Evolutionary conservation across 1,139 yeast genomes (phyloP).

Genomic region (Hemisphaericaspora lyxosophila): DNA sequence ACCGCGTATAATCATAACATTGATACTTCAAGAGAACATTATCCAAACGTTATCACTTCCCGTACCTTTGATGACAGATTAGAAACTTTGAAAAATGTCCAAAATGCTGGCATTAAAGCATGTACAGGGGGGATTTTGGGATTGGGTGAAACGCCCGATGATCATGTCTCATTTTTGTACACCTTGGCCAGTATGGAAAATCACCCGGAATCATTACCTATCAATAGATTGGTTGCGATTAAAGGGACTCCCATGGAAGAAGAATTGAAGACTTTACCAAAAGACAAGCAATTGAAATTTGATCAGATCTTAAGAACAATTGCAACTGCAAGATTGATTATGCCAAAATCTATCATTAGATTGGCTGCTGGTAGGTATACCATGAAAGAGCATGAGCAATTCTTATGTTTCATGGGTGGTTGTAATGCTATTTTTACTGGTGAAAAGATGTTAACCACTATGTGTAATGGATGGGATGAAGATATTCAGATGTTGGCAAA

Average conservation of each 20-base stretch:
- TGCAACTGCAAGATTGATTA: slow-evolving; percentile 71
- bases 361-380: slow-evolving; percentile 82
- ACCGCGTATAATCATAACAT: slow-evolving; percentile 83
- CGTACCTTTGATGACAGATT: slow-evolving; percentile 71
- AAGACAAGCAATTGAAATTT: slow-evolving; percentile 45
- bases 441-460: slow-evolving; percentile 76
- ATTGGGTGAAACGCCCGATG: slow-evolving; percentile 71
- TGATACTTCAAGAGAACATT: slow-evolving; percentile 77
- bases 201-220: slow-evolving; percentile 83
- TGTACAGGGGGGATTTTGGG: slow-evolving; percentile 84
- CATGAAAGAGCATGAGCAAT: slow-evolving; percentile 76
- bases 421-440: slow-evolving; percentile 83
- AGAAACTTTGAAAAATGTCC: slow-evolving; percentile 62
- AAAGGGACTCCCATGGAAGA: slow-evolving; percentile 75
- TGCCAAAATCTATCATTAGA: slow-evolving; percentile 72
- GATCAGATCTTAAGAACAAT: slow-evolving; percentile 67
- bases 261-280: slow-evolving; percentile 44
- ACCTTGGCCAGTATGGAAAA: slow-evolving; percentile 65
- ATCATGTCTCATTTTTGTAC: slow-evolving; percentile 66
- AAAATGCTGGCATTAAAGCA: slow-evolving; percentile 64
- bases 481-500: slow-evolving; percentile 63
- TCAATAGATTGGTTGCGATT: slow-evolving; percentile 73
- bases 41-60: slow-evolving; percentile 69
- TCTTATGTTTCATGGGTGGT: slow-evolving; percentile 74
- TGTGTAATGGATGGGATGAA: slow-evolving; percentile 86